These are phyloP conservation scores for Conidiobolus incongruus DNA, from an alignment of 371 early-diverging fungal species.

Conservation along the genomic window DNA sequence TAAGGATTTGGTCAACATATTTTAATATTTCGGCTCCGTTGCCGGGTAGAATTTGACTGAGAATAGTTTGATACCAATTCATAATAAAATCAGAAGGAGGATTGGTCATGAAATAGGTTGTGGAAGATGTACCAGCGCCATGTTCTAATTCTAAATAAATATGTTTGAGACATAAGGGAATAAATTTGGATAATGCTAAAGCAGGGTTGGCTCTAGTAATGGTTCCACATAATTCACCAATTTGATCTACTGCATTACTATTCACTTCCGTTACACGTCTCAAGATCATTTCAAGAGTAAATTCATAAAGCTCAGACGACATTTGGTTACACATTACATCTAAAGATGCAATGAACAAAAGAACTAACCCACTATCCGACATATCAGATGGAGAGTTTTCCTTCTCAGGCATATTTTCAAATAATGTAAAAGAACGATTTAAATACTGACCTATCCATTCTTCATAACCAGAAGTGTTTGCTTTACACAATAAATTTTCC, in stretches of 20 bases:
- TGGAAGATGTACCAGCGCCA: constrained; percentile 26
- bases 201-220: constrained; percentile 17
- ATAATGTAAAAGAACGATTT: constrained; percentile 15
- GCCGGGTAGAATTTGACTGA: constrained; percentile 22
- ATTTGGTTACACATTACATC: too few relatives aligned
- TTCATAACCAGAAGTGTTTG: constrained; percentile 55
- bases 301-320: too few relatives aligned
- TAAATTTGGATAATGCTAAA: constrained; percentile 24
- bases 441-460: constrained; percentile 63
- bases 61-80: constrained; percentile 54
- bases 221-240: constrained; percentile 19
- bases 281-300: too few relatives aligned
- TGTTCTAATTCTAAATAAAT: constrained; percentile 42
- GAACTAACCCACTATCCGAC: constrained; percentile 2
- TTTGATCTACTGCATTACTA: neutral
- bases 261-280: too few relatives aligned
- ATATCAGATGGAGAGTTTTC: neutral
- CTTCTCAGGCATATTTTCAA: neutral
- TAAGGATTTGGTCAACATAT: constrained; percentile 22
- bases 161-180: constrained; percentile 27
- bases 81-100: constrained; percentile 39
- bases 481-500: constrained; percentile 35
- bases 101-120: constrained; percentile 17
- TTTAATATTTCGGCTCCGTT: constrained; percentile 24
- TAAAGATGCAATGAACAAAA: constrained; percentile 7